Conservation (phyloP, 176 grass and related monocot genomes). For the Raddia guianensis region DNA sequence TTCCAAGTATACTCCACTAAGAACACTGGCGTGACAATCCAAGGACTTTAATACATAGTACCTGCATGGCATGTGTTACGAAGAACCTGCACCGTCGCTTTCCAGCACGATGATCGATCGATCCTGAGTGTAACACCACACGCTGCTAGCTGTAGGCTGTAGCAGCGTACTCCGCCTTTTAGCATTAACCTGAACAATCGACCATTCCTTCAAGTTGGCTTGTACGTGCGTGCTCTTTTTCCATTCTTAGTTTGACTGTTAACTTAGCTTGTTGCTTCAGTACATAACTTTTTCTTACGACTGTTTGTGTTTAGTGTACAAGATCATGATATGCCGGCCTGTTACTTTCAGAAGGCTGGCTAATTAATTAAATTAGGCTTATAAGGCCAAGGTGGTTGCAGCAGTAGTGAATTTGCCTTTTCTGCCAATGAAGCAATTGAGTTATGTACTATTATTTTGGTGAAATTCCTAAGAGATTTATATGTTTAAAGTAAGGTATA, state of each 20-base stretch:
- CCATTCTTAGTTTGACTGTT: background rate
- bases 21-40: background rate
- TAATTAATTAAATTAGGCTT: too few species aligned
- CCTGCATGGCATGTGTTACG: background rate
- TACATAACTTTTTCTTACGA: background rate
- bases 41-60: background rate
- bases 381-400: too few species aligned
- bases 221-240: background rate
- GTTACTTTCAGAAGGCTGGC: too few species aligned
- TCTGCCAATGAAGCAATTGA: too few species aligned
- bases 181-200: background rate
- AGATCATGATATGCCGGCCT: too few species aligned
- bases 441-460: too few species aligned
- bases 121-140: background rate
- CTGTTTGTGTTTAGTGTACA: too few species aligned
- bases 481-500: too few species aligned
- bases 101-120: background rate
- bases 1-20: too few species aligned
- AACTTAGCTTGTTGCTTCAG: background rate
- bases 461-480: too few species aligned
- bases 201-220: background rate
- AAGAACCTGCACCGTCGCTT: slow-evolving; percentile 33
- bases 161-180: background rate
- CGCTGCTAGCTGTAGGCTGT: background rate
- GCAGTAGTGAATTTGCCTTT: too few species aligned